Percentiles rank a stretch among this genome's conserved stretches.
phyloP scores from a whole-genome alignment of 2,329 filamentous ascomycete species.

The Pseudopyricularia javanii region DNA sequence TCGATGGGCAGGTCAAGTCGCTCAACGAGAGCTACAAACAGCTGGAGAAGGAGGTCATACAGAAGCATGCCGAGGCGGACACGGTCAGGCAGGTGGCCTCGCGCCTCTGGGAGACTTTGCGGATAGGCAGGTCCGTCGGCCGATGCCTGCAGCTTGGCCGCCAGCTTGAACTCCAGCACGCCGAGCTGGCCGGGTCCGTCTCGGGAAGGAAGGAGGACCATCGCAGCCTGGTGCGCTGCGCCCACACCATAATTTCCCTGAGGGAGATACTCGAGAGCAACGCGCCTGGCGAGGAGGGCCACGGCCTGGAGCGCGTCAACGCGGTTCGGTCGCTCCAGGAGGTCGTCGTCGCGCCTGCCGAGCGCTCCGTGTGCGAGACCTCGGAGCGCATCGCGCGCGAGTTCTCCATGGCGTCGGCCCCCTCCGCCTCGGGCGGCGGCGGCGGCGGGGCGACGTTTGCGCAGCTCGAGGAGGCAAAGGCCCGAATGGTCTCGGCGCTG shows the following conservation, averaged over 20 bases:
- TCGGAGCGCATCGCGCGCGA: conserved; percentile 73
- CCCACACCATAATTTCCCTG: conserved; percentile 65
- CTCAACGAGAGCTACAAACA: conserved; percentile 78
- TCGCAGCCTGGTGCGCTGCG: conserved; percentile 67
- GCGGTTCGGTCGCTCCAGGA: conserved; percentile 57
- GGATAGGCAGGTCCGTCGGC: conserved; percentile 62
- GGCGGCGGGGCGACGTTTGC: conserved; percentile 35
- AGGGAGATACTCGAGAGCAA: conserved; percentile 58
- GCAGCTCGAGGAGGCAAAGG: conserved; percentile 62
- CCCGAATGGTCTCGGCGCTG: conserved; percentile 61
- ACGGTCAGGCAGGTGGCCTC: conserved; percentile 68
- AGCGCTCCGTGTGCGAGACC: conserved; percentile 58
- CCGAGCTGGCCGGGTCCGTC: conserved; percentile 41
- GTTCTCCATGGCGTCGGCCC: conserved; percentile 56
- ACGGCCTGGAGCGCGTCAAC: conserved; percentile 62
- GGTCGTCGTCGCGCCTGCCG: conserved; percentile 57
- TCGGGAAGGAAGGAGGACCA: conserved; percentile 54
- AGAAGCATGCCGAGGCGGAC: conserved; percentile 76
- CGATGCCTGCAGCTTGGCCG: conserved; percentile 71
- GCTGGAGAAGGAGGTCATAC: conserved; percentile 74
- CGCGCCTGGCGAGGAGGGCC: conserved; percentile 61
- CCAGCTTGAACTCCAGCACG: conserved; percentile 77
- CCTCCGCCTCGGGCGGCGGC: conserved; percentile 18
- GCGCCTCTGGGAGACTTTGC: conserved; percentile 68
- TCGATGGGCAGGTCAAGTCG: conserved; percentile 68